These are phyloP conservation scores for Pyricularia sp. DNA, from an alignment of 2,329 filamentous ascomycete species.

Conservation along the genomic window DNA sequence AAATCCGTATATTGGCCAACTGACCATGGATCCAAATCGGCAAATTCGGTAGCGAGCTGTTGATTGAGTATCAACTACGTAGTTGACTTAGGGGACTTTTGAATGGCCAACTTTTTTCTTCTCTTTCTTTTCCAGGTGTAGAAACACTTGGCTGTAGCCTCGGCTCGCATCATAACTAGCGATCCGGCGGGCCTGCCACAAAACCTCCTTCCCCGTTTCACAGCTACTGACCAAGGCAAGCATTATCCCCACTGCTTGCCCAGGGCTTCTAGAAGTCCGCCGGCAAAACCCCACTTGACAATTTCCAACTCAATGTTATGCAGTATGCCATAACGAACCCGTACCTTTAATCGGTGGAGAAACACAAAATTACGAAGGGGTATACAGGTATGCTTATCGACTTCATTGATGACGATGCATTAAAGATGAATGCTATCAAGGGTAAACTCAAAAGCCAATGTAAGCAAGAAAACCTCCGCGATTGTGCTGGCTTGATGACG, in stretches of 20 bases:
- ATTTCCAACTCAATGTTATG: not conserved
- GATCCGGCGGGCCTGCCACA: not conserved
- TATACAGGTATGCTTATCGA: not conserved
- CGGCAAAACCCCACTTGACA: not conserved
- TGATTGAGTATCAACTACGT: not conserved
- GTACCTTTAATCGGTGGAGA: not conserved
- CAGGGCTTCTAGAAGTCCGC: not conserved
- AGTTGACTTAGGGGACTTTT: not conserved
- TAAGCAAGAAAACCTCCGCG: not conserved
- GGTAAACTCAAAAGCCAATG: not conserved
- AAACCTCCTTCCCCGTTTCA: not conserved
- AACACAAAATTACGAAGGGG: not conserved
- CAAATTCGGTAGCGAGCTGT: not conserved
- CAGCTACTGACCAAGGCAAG: not conserved
- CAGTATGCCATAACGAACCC: not conserved
- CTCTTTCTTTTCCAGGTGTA: not conserved
- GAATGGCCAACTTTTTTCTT: not conserved
- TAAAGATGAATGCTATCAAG: not conserved
- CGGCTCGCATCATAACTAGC: not conserved
- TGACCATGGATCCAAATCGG: not conserved
- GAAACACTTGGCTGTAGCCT: not conserved
- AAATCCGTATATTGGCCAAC: not conserved
- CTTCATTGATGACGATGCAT: not conserved
- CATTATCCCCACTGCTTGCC: too few species aligned
- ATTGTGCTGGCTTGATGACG: not conserved